Evolutionary conservation across 352 stramenopile species (phyloP), one percentile per base, ranked within the genome.

Genomic region (Globisporangium cylindrosporum): DNA sequence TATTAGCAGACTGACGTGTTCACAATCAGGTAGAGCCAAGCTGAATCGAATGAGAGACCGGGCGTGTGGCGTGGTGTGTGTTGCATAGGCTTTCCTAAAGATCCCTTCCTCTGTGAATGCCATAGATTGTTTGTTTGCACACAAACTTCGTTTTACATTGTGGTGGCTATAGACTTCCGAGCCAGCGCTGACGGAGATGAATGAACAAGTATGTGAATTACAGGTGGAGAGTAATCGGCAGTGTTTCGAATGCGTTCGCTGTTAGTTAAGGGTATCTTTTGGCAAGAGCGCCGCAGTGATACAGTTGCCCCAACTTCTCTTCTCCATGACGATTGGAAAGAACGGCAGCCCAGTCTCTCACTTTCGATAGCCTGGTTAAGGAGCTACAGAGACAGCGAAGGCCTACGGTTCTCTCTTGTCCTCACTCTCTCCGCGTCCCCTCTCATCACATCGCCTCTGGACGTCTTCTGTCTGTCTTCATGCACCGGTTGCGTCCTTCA

Each of bases 401-500:
- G 22, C 12, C 41, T 49, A 22, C 41, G 4, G 15, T 22, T 18
- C 41, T 49, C 41, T 49, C 41, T 22, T 49, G 14, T 48, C 15
- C 38, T n/a, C 15, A 20, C 38, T 48, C 38, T 20, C 29, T n/a
- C 48, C 22, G 3, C 22, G 9, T 25, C 27, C 3, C 36, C 1
- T 43, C 2, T 43, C 36, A 43, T 43, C 36, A 32, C 27, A 32
- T 32, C 3, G 36, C 36, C 36, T 43, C 36, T 43, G 36, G 36
- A 43, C 10, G 10, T 43, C 36, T 43, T 61, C 36, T 63, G 9
- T 34, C 18, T 3, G 27, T 27, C 43, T 59, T 71, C 53, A 72
- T 48, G 46, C 67, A 8, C 61, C 67, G 8, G 62, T 72, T 51
- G 82, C 88, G 66, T 92, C 80, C 70, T 92, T 92, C 72, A 95